Evolutionary conservation across 2,329 filamentous ascomycete genomes (phyloP).

Genomic region (Exophiala bonariae): DNA sequence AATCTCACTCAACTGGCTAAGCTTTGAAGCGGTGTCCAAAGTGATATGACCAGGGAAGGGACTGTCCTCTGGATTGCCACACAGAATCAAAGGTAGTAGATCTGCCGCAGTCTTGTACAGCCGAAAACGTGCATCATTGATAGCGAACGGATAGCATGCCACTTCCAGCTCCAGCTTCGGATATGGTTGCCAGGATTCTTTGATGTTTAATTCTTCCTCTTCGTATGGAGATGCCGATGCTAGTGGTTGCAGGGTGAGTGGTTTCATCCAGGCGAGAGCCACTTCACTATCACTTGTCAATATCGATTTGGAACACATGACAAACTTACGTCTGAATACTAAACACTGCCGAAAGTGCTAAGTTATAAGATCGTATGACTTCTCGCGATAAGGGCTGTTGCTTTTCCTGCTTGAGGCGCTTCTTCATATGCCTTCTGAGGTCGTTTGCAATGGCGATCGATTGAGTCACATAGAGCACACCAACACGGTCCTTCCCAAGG

Average conservation of each 20-base stretch:
- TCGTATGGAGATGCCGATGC: neutral
- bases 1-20: neutral
- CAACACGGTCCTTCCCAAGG: conserved; percentile 1
- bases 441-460: neutral
- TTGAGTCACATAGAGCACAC: neutral
- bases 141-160: neutral
- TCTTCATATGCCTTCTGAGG: neutral
- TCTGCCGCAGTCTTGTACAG: conserved; percentile 5
- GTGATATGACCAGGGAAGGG: conserved; percentile 2
- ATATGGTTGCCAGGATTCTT: neutral
- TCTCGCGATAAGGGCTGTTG: neutral
- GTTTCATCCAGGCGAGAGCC: conserved; percentile 1
- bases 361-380: neutral
- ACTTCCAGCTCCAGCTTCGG: neutral
- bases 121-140: neutral
- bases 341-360: neutral
- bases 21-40: neutral
- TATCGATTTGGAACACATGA: too few relatives aligned
- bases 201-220: neutral
- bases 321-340: neutral
- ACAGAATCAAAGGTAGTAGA: neutral
- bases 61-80: conserved; percentile 8
- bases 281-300: conserved; percentile 1
- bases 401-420: neutral
- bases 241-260: neutral